Evolutionary conservation across 352 stramenopile genomes (phyloP).

Genomic region (Pythium oligandrum): DNA sequence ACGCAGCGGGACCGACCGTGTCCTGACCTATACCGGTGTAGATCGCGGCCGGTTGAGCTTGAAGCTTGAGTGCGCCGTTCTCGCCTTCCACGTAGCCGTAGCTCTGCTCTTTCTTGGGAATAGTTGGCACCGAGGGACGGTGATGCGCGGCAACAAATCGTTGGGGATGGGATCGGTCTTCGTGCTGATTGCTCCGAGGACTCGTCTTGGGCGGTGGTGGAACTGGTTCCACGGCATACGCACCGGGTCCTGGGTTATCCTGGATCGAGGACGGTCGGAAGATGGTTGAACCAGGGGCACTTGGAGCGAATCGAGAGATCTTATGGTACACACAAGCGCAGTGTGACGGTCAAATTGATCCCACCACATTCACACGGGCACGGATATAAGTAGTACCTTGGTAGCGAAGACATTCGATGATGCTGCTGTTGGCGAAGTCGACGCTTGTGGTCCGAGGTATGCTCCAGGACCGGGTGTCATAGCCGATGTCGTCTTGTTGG

Average conservation of each 20-base stretch:
- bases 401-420: slow-evolving; percentile 67
- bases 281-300: slow-evolving; percentile 62
- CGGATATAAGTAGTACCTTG: slow-evolving; percentile 27
- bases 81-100: slow-evolving; percentile 57
- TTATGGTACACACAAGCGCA: slow-evolving; percentile 12
- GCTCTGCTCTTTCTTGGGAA: slow-evolving; percentile 68
- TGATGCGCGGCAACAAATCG: background rate
- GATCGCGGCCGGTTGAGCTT: slow-evolving; percentile 34
- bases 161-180: slow-evolving; percentile 6
- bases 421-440: slow-evolving; percentile 4
- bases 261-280: slow-evolving; percentile 62
- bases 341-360: slow-evolving; percentile 2
- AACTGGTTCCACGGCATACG: slow-evolving; percentile 5
- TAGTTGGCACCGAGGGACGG: slow-evolving; percentile 46
- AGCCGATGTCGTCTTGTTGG: slow-evolving; percentile 72
- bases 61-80: slow-evolving; percentile 39
- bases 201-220: background rate
- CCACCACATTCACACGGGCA: no score
- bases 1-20: slow-evolving; percentile 66
- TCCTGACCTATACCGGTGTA: slow-evolving; percentile 71
- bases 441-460: slow-evolving; percentile 29
- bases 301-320: slow-evolving; percentile 71
- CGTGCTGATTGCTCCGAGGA: slow-evolving; percentile 8
- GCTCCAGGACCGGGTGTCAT: slow-evolving; percentile 69
- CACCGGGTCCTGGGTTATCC: slow-evolving; percentile 59